A percentile compares a stretch with the other conserved stretches of the same genome.
Conservation (phyloP, 2,329 filamentous ascomycete genomes). For the Alternaria sp. region DNA sequence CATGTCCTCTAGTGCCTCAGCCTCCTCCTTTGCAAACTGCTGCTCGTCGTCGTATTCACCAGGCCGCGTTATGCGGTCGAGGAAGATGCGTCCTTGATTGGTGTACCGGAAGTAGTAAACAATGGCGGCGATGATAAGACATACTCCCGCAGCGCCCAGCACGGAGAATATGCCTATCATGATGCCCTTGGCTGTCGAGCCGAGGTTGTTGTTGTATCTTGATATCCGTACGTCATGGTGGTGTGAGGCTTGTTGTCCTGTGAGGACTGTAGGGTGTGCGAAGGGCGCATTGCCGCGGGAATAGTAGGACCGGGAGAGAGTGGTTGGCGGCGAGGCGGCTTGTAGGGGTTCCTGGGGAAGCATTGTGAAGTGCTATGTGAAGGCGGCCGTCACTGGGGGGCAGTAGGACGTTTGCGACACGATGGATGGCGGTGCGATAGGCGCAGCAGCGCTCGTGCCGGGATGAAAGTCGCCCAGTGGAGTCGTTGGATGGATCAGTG, state of each 20-base stretch:
- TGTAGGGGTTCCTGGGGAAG: slow-evolving; percentile 43
- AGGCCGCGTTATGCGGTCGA: slow-evolving; percentile 90
- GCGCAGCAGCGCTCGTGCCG: slow-evolving; percentile 37
- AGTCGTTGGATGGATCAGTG: slow-evolving; percentile 27
- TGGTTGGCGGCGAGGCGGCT: slow-evolving; percentile 42
- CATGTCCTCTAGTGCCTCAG: slow-evolving; percentile 93
- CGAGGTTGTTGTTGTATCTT: slow-evolving; percentile 42
- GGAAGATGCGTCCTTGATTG: slow-evolving; percentile 82
- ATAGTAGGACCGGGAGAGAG: slow-evolving; percentile 43
- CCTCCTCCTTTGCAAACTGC: slow-evolving; percentile 91
- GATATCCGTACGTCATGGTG: slow-evolving; percentile 40
- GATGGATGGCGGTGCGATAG: slow-evolving; percentile 24
- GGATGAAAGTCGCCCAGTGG: slow-evolving; percentile 24
- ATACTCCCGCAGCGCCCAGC: slow-evolving; percentile 87
- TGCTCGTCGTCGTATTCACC: slow-evolving; percentile 99
- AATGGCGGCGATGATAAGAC: slow-evolving; percentile 78
- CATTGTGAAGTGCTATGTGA: slow-evolving; percentile 36
- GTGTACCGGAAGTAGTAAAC: slow-evolving; percentile 97
- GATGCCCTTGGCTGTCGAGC: slow-evolving; percentile 76
- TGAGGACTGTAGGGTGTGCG: slow-evolving; percentile 29
- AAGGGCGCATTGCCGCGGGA: slow-evolving; percentile 36
- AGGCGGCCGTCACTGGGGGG: slow-evolving; percentile 14
- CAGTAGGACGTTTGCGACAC: slow-evolving; percentile 16
- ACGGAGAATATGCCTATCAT: slow-evolving; percentile 94
- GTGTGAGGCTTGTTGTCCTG: slow-evolving; percentile 29